Percentiles rank a stretch among this genome's conserved stretches.
These are phyloP conservation scores for Zygoascus biomembranicola DNA, from an alignment of 805 yeast genomes.

Conservation along the genomic window DNA sequence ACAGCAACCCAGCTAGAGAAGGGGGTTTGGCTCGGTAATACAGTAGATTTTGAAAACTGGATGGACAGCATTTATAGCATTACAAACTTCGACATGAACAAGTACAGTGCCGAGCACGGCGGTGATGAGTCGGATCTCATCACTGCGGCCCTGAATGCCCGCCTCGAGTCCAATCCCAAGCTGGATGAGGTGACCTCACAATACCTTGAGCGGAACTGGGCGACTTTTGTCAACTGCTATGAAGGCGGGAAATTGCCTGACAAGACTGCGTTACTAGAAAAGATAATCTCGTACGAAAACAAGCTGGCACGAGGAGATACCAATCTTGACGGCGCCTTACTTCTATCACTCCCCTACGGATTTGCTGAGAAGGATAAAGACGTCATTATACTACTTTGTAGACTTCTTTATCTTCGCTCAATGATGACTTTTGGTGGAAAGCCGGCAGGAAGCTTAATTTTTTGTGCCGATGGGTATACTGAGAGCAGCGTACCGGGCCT, in stretches of 20 bases:
- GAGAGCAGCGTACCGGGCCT: slow-evolving; percentile 74
- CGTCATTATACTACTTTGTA: slow-evolving; percentile 55
- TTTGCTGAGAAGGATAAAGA: slow-evolving; percentile 34
- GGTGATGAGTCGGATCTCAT: not conserved
- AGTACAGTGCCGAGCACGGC: not conserved
- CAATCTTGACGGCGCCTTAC: slow-evolving; percentile 50
- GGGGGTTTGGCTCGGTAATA: slow-evolving; percentile 76
- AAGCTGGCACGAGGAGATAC: slow-evolving; percentile 4
- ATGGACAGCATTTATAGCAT: slow-evolving; percentile 4
- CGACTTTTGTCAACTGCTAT: slow-evolving; percentile 29
- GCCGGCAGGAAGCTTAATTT: slow-evolving; percentile 41
- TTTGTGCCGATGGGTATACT: slow-evolving; percentile 88
- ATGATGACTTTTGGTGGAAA: slow-evolving; percentile 16
- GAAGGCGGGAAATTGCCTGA: slow-evolving; percentile 22
- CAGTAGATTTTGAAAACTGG: slow-evolving; percentile 45
- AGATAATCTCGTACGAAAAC: slow-evolving; percentile 16
- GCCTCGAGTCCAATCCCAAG: not conserved
- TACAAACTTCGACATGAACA: not conserved
- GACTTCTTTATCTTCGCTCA: slow-evolving; percentile 44
- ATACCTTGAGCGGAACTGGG: slow-evolving; percentile 22
- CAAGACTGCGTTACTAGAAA: slow-evolving; percentile 14
- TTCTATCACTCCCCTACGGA: slow-evolving; percentile 56
- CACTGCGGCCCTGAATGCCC: not conserved
- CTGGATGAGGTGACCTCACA: not conserved
- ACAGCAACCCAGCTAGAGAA: slow-evolving; percentile 53